Evolutionary conservation across 768 basidiomycete genomes (phyloP).

Genomic region (Mycena kentingensis): DNA sequence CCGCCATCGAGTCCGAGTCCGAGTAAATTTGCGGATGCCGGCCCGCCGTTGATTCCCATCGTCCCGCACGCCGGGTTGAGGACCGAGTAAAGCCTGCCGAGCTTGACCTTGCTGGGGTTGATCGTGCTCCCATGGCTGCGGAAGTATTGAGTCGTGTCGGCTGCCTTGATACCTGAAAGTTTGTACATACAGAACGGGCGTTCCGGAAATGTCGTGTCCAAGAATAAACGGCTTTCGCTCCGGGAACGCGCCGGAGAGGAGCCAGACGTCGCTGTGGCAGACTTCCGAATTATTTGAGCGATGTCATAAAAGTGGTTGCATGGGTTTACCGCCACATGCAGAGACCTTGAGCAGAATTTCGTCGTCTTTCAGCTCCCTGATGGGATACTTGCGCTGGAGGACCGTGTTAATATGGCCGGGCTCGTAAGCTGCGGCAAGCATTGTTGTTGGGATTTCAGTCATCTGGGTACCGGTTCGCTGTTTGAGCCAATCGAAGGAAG

Average conservation of each 20-base stretch:
- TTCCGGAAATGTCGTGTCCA: constrained; percentile 19
- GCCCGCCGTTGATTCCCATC: constrained; percentile 1
- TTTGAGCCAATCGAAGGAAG: no score
- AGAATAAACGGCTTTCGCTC: constrained; percentile 10
- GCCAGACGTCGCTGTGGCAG: constrained; percentile 17
- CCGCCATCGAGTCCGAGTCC: constrained; percentile 19
- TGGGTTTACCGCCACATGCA: constrained; percentile 10
- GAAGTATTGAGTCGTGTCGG: not conserved
- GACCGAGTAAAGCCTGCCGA: no score
- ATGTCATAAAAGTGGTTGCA: no score
- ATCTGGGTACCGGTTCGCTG: no score
- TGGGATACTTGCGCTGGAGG: constrained; percentile 11
- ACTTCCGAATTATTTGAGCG: no score
- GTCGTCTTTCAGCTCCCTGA: constrained; percentile 14
- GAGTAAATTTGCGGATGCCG: not conserved
- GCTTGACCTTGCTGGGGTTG: not conserved
- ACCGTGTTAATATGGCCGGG: constrained; percentile 11
- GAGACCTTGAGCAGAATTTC: constrained; percentile 22
- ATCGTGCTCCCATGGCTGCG: constrained; percentile 19
- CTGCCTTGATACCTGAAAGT: no score
- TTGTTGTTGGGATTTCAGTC: constrained; percentile 9
- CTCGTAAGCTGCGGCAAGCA: constrained; percentile 14
- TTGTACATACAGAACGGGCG: constrained; percentile 17
- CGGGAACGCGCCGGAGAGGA: constrained; percentile 8
- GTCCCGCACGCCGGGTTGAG: no score